These are phyloP conservation scores for Alternaria burnsii DNA, from an alignment of 2,329 filamentous ascomycete species.

Conservation along the genomic window DNA sequence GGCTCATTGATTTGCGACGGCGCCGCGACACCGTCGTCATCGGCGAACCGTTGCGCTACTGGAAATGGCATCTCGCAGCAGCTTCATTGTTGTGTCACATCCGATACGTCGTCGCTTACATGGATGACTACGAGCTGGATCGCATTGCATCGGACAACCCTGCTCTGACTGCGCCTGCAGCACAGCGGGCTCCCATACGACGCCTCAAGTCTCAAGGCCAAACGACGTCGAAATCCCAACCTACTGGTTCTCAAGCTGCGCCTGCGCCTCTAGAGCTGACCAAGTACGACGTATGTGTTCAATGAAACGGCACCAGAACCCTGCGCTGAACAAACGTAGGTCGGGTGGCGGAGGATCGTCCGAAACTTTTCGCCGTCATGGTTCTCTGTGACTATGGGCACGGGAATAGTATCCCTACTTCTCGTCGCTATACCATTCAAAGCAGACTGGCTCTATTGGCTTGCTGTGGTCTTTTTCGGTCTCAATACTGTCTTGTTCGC, in stretches of 20 bases:
- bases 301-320: neutral
- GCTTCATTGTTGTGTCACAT: neutral
- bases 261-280: slow-evolving; percentile 18
- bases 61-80: neutral
- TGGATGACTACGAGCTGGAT: slow-evolving; percentile 42
- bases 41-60: neutral
- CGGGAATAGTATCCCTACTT: slow-evolving; percentile 71
- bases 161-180: slow-evolving; percentile 35
- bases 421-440: slow-evolving; percentile 70
- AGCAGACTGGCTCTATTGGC: slow-evolving; percentile 64
- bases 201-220: slow-evolving; percentile 25
- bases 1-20: slow-evolving; percentile 9
- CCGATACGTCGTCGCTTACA: slow-evolving; percentile 12
- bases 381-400: slow-evolving; percentile 64
- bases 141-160: slow-evolving; percentile 40
- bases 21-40: slow-evolving; percentile 6
- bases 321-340: slow-evolving; percentile 18
- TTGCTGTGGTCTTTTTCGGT: slow-evolving; percentile 68
- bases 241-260: slow-evolving; percentile 5
- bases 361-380: slow-evolving; percentile 51
- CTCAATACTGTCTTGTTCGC: slow-evolving; percentile 68
- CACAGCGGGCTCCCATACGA: slow-evolving; percentile 23
- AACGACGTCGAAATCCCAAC: slow-evolving; percentile 5
- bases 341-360: slow-evolving; percentile 48
- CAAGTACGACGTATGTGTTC: slow-evolving; percentile 38